phyloP scores from a whole-genome alignment of 2,329 filamentous ascomycete species.

The Aureobasidium pullulans region DNA sequence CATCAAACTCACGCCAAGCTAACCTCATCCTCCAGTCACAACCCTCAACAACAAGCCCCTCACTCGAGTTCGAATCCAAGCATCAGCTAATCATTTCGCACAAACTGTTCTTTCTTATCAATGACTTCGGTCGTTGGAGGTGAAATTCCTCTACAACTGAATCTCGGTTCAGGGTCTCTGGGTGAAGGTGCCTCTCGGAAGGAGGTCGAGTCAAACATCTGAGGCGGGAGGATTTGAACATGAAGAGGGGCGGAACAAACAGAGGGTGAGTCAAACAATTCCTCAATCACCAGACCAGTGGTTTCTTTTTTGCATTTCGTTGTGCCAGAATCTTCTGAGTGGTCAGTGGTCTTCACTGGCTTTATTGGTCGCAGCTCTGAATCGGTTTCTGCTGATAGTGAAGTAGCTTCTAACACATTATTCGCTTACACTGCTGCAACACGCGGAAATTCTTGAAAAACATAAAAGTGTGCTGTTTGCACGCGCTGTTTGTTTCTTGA shows the following conservation, averaged over 20 bases:
- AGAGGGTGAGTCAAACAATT: not conserved
- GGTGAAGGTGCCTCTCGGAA: not conserved
- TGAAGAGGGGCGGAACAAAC: not conserved
- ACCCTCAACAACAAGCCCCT: not conserved
- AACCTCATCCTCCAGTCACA: not conserved
- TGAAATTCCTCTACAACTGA: slow-evolving; percentile 3
- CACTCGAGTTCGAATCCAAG: not conserved
- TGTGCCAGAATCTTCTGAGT: not conserved
- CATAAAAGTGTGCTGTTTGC: too few relatives aligned
- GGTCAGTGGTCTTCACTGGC: too few relatives aligned
- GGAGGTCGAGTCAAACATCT: not conserved
- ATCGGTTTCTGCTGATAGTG: too few relatives aligned
- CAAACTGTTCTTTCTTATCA: not conserved
- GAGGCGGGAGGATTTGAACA: slow-evolving; percentile 1
- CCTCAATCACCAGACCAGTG: not conserved
- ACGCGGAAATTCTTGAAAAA: too few relatives aligned
- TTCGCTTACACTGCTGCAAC: too few relatives aligned
- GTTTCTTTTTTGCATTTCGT: not conserved
- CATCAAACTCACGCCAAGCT: not conserved
- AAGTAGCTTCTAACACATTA: too few relatives aligned
- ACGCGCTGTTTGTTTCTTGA: too few relatives aligned
- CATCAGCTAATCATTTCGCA: not conserved
- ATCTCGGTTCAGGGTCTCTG: not conserved
- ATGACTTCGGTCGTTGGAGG: not conserved
- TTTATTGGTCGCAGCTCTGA: too few relatives aligned